A percentile compares a stretch with the other conserved stretches of the same genome.
Evolutionary conservation across 1,284 basidiomycete genomes (phyloP).

Genomic region (Violaceomyces palustris): DNA sequence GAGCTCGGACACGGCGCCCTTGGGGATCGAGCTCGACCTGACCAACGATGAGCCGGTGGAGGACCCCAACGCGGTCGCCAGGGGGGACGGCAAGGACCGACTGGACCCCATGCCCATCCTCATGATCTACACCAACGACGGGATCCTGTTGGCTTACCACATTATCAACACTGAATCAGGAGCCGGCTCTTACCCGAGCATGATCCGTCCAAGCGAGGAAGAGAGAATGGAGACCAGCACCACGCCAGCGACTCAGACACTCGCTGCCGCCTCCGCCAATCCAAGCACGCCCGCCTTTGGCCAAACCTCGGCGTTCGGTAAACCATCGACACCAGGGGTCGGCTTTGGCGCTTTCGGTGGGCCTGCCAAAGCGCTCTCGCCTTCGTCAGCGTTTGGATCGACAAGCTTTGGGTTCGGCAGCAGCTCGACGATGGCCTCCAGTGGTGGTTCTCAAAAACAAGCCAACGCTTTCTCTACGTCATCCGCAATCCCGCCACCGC

Average conservation of each 20-base stretch:
- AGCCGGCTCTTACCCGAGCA: conserved; percentile 54
- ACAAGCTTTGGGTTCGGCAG: conserved; percentile 21
- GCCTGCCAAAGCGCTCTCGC: conserved; percentile 7
- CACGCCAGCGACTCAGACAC: background rate
- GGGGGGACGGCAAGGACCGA: conserved; percentile 55
- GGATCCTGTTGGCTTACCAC: conserved; percentile 71
- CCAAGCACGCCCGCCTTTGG: conserved; percentile 21
- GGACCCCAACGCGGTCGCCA: conserved; percentile 58
- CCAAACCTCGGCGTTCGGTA: conserved; percentile 21
- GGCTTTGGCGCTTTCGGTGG: conserved; percentile 29
- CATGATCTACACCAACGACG: conserved; percentile 73
- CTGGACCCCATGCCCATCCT: conserved; percentile 61
- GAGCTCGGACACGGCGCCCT: conserved; percentile 67
- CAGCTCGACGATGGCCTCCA: conserved; percentile 17
- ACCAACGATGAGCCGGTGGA: conserved; percentile 61
- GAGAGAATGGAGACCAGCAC: background rate
- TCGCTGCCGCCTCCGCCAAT: conserved; percentile 19
- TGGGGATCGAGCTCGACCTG: conserved; percentile 67
- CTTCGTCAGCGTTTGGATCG: conserved; percentile 30
- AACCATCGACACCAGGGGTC: conserved; percentile 10
- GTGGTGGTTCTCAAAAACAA: background rate
- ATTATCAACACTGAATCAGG: conserved; percentile 61
- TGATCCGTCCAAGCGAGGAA: conserved; percentile 34
- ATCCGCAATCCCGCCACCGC: conserved; percentile 3
- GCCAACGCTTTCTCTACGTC: background rate